Evolutionary conservation across 2,329 filamentous ascomycete species (phyloP).

Genomic region (Claviceps sp.): DNA sequence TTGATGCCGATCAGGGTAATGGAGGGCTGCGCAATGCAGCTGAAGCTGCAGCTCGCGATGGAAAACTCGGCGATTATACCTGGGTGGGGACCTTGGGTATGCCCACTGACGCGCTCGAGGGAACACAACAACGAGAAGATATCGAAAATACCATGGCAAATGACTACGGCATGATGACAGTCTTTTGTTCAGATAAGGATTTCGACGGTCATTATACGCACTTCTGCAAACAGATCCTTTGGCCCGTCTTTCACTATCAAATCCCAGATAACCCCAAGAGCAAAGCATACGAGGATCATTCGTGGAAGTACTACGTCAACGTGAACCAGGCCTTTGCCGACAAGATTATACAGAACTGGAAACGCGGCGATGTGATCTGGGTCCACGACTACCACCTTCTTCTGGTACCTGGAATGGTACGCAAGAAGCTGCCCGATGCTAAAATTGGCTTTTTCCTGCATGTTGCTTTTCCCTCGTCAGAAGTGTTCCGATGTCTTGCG

Average conservation of each 20-base stretch:
- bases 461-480: constrained; percentile 88
- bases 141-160: constrained; percentile 72
- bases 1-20: constrained; percentile 80
- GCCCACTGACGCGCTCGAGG: constrained; percentile 74
- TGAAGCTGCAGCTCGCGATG: constrained; percentile 59
- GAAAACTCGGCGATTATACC: constrained; percentile 59
- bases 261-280: constrained; percentile 96
- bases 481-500: constrained; percentile 86
- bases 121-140: constrained; percentile 61
- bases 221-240: constrained; percentile 95
- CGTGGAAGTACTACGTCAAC: constrained; percentile 87
- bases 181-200: constrained; percentile 81
- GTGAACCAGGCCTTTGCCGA: constrained; percentile 91
- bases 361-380: constrained; percentile 86
- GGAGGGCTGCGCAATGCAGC: constrained; percentile 83
- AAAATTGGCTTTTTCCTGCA: constrained; percentile 96
- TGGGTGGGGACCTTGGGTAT: constrained; percentile 91
- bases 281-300: constrained; percentile 95
- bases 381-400: constrained; percentile 91
- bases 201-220: constrained; percentile 91
- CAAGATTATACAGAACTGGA: constrained; percentile 82
- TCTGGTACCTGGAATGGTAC: constrained; percentile 77
- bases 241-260: constrained; percentile 97
- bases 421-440: constrained; percentile 79
- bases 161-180: constrained; percentile 69